These are phyloP conservation scores for Ceratobasidium sp. DNA, from an alignment of 1,284 basidiomycete genomes.

Conservation along the genomic window DNA sequence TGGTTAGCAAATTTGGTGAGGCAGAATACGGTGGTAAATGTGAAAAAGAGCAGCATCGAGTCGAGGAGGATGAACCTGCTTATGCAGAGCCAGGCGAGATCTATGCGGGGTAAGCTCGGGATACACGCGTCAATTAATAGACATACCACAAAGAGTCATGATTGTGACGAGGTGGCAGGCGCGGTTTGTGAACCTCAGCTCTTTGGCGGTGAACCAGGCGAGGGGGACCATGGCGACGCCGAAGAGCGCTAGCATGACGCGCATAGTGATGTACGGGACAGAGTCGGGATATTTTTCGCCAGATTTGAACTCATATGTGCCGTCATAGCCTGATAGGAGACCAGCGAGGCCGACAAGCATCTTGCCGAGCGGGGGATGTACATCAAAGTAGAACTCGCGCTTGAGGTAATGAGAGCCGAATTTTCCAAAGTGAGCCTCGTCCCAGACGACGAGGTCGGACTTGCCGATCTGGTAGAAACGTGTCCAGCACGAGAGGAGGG, in stretches of 20 bases:
- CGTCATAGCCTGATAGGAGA: constrained; percentile 90
- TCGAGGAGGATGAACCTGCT: constrained; percentile 97
- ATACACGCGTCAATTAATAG: neutral
- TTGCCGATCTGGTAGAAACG: constrained; percentile 95
- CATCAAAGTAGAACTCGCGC: constrained; percentile 95
- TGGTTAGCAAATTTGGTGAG: constrained; percentile 97
- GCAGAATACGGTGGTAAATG: constrained; percentile 95
- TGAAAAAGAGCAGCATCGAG: constrained; percentile 98
- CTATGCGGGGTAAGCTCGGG: constrained; percentile 57
- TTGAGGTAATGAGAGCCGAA: constrained; percentile 97
- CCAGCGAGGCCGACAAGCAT: constrained; percentile 98
- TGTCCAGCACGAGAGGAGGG: constrained; percentile 92
- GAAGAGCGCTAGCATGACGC: constrained; percentile 92
- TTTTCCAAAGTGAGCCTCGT: constrained; percentile 99
- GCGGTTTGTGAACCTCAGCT: constrained; percentile 90
- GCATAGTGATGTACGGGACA: constrained; percentile 94
- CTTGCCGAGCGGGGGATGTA: constrained; percentile 98
- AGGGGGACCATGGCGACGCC: constrained; percentile 96
- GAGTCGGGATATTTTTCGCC: constrained; percentile 85
- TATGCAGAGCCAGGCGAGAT: constrained; percentile 96
- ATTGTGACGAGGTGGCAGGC: constrained; percentile 91
- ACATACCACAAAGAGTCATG: constrained; percentile 90
- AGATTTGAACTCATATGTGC: constrained; percentile 94
- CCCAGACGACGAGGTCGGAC: constrained; percentile 92
- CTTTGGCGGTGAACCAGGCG: constrained; percentile 96